A percentile compares a stretch with the other conserved stretches of the same genome.
Conservation (phyloP, 352 stramenopile genomes). For the Pilasporangium apinafurcum region DNA sequence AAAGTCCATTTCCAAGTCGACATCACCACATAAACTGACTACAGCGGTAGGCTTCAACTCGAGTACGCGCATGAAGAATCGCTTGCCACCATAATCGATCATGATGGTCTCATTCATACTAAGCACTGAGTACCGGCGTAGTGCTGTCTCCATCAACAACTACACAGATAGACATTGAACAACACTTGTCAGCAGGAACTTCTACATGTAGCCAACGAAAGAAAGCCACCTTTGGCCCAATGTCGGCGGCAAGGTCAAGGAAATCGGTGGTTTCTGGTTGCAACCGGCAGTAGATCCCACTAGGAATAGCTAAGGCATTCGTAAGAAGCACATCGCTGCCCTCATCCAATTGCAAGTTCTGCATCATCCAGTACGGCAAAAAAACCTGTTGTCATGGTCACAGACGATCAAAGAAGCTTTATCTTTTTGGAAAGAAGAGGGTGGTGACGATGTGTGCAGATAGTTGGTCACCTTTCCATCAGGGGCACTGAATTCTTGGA, state of each 20-base stretch:
- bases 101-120: constrained; percentile 42
- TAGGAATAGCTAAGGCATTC: constrained; percentile 22
- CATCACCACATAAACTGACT: constrained; percentile 51
- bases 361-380: constrained; percentile 69
- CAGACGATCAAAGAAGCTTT: too few relatives aligned
- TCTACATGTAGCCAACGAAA: neutral
- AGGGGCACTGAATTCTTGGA: constrained; percentile 59
- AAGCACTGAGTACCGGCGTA: constrained; percentile 52
- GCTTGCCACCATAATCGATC: constrained; percentile 37
- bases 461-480: constrained; percentile 20
- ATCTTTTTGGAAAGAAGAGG: neutral
- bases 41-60: constrained; percentile 40
- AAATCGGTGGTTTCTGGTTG: constrained; percentile 40
- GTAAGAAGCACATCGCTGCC: constrained; percentile 27
- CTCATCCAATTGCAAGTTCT: constrained; percentile 37
- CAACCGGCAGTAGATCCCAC: constrained; percentile 45
- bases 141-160: constrained; percentile 46
- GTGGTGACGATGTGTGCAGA: neutral
- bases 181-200: neutral
- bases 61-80: constrained; percentile 38
- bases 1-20: constrained; percentile 63
- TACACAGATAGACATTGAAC: constrained; percentile 5
- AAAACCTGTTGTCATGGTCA: too few relatives aligned
- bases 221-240: constrained; percentile 43
- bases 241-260: constrained; percentile 39